These are phyloP conservation scores for Mollisia scopiformis DNA, from an alignment of 2,329 filamentous ascomycete genomes.

Conservation along the genomic window DNA sequence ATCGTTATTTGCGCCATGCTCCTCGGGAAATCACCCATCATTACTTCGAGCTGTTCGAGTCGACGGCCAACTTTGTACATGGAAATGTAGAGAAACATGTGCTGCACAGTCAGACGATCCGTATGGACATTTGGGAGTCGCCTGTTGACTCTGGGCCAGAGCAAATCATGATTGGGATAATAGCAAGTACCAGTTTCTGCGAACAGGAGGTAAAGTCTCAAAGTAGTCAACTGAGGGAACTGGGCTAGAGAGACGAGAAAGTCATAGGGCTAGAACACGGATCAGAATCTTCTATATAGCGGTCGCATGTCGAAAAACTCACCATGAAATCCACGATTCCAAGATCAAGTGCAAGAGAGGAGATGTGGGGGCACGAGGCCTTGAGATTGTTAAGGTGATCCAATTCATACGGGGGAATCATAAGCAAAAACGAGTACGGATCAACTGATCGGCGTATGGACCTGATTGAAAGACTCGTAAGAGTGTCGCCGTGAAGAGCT, in stretches of 20 bases:
- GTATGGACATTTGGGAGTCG: not conserved
- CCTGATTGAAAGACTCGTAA: conserved; percentile 1
- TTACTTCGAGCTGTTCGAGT: not conserved
- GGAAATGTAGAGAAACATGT: not conserved
- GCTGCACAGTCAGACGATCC: not conserved
- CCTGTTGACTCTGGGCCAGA: not conserved
- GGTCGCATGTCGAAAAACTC: not conserved
- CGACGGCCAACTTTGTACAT: not conserved
- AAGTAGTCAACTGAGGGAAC: not conserved
- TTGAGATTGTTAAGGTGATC: not conserved
- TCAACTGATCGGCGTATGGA: not conserved
- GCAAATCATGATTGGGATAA: not conserved
- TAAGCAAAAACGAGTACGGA: not conserved
- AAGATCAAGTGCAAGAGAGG: not conserved
- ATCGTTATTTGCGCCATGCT: not conserved
- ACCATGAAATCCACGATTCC: not conserved
- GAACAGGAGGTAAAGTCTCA: not conserved
- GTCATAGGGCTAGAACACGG: not conserved
- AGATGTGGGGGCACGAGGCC: not conserved
- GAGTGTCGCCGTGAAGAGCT: not conserved
- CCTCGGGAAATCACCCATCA: not conserved
- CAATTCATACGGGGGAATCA: not conserved
- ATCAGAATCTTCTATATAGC: not conserved
- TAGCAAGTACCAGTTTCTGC: not conserved
- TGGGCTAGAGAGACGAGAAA: not conserved